Base-by-base conservation (phyloP, 768 basidiomycete genomes). In the Psilocybe subaeruginosa region DNA sequence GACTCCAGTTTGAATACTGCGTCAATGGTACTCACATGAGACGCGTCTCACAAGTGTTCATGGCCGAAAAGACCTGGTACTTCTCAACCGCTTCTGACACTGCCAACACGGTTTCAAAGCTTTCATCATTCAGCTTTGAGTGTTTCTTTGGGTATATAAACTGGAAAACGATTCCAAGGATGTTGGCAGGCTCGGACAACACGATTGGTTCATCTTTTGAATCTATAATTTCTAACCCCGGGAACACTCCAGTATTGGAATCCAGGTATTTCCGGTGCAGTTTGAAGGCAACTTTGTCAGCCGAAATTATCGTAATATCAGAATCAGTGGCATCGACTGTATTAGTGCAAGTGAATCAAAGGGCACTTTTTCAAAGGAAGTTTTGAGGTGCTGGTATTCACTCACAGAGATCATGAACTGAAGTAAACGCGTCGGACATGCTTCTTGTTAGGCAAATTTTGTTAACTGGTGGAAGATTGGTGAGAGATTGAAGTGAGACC, bases 261-360 rank as follows among this genome's bases (percentile, higher is more conserved):
- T 66, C 68, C 8, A 75, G 66, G 58, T 73, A 70, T 37, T 65
- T 72, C 6, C 65, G 33, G 52, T 74, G 71, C 12, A 74, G 17
- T 35, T 53, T 33, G 33, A 53, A 53, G 9, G 33, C 33, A 27
- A 53, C 31, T 16, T 33, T 19, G n/a, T 53, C 51, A 6, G 31
- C 31, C 14, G 51, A 33, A 16, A 35, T 33, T 8, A 53, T 35
- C 14, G 31, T 35, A 31, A 53, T 53, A 17, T 53, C 51, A 7
- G 51, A 33, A 35, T 53, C 51, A 4, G 50, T 30, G 12, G 50
- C 50, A 51, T 51, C 30, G 30, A 51, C 50, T 51, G 30, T 8
- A 29, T 8, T 39, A 43, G 30, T 51, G 5, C 50, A 33, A 5
- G 14, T 4, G 8, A 12, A 8, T n/a, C 9, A 11, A 17, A 49